These are phyloP conservation scores for Brassica incana DNA, from an alignment of 345 rosid genomes.

Conservation along the genomic window DNA sequence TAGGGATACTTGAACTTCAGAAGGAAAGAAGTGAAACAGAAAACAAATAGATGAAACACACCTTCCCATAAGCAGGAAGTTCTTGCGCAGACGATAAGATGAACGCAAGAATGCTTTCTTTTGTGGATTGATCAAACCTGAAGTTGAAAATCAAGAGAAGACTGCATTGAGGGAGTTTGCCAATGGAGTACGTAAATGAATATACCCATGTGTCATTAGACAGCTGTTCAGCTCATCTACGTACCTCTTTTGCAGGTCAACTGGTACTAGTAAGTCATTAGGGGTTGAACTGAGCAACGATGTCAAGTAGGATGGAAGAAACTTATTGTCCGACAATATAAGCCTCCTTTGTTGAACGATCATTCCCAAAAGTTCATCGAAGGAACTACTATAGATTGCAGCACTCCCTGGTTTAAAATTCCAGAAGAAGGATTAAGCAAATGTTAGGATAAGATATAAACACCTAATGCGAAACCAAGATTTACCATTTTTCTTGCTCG, in stretches of 20 bases:
- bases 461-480: constrained; percentile 8
- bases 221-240: constrained; percentile 1
- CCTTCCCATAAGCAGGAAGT: constrained; percentile 77
- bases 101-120: constrained; percentile 59
- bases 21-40: constrained; percentile 5
- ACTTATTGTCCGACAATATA: constrained; percentile 70
- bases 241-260: constrained; percentile 69
- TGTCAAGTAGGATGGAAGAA: constrained; percentile 69
- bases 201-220: not conserved
- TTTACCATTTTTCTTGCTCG: constrained; percentile 91
- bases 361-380: constrained; percentile 67
- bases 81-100: constrained; percentile 51
- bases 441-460: constrained; percentile 7
- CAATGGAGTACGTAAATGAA: not conserved
- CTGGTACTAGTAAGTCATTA: constrained; percentile 63
- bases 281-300: constrained; percentile 62
- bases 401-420: constrained; percentile 55
- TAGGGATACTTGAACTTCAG: not conserved
- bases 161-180: not conserved
- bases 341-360: constrained; percentile 74
- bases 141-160: constrained; percentile 23
- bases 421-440: not conserved
- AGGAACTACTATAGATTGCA: constrained; percentile 64
- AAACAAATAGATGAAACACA: constrained; percentile 32
- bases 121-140: constrained; percentile 74